Percentiles rank a stretch among this genome's conserved stretches.
These are phyloP conservation scores for Maudiozyma saulgeensis DNA, from an alignment of 805 yeast species.

Conservation along the genomic window DNA sequence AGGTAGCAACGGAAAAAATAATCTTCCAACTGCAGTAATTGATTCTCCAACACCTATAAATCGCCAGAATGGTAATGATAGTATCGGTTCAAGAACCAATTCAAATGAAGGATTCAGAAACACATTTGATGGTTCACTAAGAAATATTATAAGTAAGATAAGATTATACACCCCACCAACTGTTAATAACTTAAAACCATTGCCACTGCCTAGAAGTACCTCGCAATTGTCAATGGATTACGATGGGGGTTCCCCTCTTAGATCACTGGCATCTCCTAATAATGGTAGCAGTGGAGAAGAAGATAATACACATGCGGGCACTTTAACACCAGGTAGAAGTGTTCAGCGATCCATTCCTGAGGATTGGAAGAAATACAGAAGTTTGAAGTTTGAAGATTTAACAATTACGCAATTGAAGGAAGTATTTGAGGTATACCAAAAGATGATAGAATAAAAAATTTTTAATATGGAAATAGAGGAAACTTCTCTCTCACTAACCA, in stretches of 20 bases:
- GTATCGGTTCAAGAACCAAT: slow-evolving; percentile 8
- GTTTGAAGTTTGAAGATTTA: slow-evolving; percentile 24
- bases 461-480: not conserved
- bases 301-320: not conserved
- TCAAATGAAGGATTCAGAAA: slow-evolving; percentile 24
- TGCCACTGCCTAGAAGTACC: slow-evolving; percentile 11
- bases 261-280: not conserved
- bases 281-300: not conserved
- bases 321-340: slow-evolving; percentile 3
- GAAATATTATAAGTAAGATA: slow-evolving; percentile 24
- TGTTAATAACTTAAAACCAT: slow-evolving; percentile 6
- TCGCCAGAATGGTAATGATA: not conserved
- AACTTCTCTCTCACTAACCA: too few relatives aligned
- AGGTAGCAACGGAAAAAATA: not conserved
- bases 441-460: slow-evolving; percentile 1
- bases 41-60: not conserved
- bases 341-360: slow-evolving; percentile 6
- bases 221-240: slow-evolving; percentile 12
- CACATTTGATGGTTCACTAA: slow-evolving; percentile 24
- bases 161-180: slow-evolving; percentile 26
- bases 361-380: slow-evolving; percentile 18
- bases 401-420: slow-evolving; percentile 20
- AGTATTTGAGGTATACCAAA: slow-evolving; percentile 25
- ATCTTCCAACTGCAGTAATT: not conserved
- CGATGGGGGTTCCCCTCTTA: slow-evolving; percentile 3